Evolutionary conservation across 768 basidiomycete species (phyloP).

Genomic region (Tricholoma sp.): DNA sequence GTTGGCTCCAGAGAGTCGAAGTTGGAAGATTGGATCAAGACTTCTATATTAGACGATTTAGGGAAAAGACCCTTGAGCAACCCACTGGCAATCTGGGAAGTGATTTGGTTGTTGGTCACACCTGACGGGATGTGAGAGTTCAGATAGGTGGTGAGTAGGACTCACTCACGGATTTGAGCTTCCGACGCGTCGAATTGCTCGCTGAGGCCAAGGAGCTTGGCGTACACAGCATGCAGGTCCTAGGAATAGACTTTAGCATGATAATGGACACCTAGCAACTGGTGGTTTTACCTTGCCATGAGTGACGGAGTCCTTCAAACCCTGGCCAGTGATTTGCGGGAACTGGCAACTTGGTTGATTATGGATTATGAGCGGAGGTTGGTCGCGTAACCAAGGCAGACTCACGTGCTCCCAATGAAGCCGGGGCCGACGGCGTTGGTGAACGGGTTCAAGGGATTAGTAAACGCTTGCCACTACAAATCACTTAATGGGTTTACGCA

Average conservation of each 20-base stretch:
- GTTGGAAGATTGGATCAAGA: constrained; percentile 32
- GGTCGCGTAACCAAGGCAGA: background rate
- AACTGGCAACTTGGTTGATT: constrained; percentile 38
- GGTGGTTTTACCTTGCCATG: constrained; percentile 34
- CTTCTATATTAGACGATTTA: constrained; percentile 24
- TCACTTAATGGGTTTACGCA: background rate
- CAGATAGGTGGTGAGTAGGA: background rate
- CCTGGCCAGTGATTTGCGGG: constrained; percentile 43
- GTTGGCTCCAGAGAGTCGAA: constrained; percentile 47
- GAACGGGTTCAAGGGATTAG: constrained; percentile 37
- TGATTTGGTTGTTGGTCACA: constrained; percentile 49
- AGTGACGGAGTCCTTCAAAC: constrained; percentile 37
- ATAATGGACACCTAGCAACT: background rate
- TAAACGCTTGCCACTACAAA: constrained; percentile 39
- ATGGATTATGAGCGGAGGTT: background rate
- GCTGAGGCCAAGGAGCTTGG: constrained; percentile 32
- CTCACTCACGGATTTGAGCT: constrained; percentile 7
- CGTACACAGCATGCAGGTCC: constrained; percentile 44
- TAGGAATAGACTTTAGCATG: constrained; percentile 6
- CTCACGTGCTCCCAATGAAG: constrained; percentile 38
- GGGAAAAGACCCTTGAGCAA: constrained; percentile 44
- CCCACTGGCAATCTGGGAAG: constrained; percentile 46
- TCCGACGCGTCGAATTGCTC: constrained; percentile 25
- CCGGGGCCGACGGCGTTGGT: constrained; percentile 36
- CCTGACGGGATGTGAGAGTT: constrained; percentile 19